Percentiles rank a stretch among this genome's conserved stretches.
Conservation (phyloP, 2,329 filamentous ascomycete genomes). For the Aspergillus tamarii region DNA sequence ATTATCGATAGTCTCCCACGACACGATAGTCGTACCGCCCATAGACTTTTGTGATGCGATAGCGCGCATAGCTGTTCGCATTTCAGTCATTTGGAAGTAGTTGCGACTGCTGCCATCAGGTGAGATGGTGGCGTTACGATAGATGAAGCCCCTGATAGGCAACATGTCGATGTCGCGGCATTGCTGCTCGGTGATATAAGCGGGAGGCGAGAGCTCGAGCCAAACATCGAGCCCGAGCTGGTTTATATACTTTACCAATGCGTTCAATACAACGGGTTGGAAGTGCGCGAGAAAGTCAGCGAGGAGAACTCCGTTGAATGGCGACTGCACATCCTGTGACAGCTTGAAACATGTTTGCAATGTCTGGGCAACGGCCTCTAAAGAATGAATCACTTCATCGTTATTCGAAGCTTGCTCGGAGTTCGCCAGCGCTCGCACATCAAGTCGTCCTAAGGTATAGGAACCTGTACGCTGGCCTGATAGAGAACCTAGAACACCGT, state of each 20-base stretch:
- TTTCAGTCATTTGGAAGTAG: conserved; percentile 48
- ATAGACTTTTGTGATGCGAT: conserved; percentile 50
- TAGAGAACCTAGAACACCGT: conserved; percentile 28
- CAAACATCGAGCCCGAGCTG: conserved; percentile 39
- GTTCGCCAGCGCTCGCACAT: conserved; percentile 39
- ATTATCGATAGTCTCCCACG: conserved; percentile 51
- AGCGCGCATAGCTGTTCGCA: conserved; percentile 48
- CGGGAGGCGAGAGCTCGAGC: conserved; percentile 46
- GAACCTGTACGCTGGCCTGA: conserved; percentile 35
- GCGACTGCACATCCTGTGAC: conserved; percentile 3
- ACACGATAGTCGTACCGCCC: conserved; percentile 45
- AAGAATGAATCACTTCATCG: conserved; percentile 12
- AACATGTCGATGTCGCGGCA: conserved; percentile 39
- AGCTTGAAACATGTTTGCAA: conserved; percentile 11
- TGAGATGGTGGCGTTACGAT: conserved; percentile 47
- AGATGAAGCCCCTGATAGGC: conserved; percentile 36
- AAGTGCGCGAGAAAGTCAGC: conserved; percentile 35
- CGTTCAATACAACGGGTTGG: conserved; percentile 29
- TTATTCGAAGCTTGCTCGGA: conserved; percentile 7
- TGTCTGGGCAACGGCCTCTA: conserved; percentile 5
- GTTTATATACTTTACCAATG: conserved; percentile 33
- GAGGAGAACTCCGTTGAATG: conserved; percentile 40
- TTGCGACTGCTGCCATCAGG: conserved; percentile 46
- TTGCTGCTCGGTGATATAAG: conserved; percentile 43
- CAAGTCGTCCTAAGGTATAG: conserved; percentile 17